A percentile compares a stretch with the other conserved stretches of the same genome.
Conservation (phyloP, 2,329 filamentous ascomycete genomes). For the Cercospora sp. region DNA sequence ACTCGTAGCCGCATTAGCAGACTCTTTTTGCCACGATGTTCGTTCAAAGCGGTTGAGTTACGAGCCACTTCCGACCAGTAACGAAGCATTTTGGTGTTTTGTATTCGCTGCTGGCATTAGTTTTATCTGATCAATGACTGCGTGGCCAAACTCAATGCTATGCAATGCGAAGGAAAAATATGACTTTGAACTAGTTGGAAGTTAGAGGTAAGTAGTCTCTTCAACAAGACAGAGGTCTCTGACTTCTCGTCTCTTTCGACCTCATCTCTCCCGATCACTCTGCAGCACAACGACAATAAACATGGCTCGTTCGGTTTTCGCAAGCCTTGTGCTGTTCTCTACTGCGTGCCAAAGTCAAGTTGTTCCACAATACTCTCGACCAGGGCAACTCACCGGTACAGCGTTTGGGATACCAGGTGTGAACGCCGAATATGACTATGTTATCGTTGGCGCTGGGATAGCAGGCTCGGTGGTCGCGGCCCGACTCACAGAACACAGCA, state of each 20-base stretch:
- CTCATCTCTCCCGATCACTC: neutral
- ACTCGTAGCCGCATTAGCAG: neutral
- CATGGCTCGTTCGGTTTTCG: neutral
- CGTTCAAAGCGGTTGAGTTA: neutral
- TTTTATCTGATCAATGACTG: neutral
- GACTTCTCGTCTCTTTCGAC: neutral
- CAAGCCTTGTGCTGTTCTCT: neutral
- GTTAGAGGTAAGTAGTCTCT: neutral
- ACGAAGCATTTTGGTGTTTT: neutral
- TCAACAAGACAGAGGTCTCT: no score
- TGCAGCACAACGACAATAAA: neutral
- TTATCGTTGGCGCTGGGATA: slow-evolving; percentile 8
- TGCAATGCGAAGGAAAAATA: neutral
- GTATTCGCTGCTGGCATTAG: neutral
- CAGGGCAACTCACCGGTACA: neutral
- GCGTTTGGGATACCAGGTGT: neutral
- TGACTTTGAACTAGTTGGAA: neutral
- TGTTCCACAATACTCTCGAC: neutral
- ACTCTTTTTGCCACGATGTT: neutral
- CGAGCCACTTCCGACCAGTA: neutral
- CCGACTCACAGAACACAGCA: slow-evolving; percentile 28
- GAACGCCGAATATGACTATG: slow-evolving; percentile 1
- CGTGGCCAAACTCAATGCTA: neutral
- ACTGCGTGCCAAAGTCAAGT: neutral
- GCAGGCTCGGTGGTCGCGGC: slow-evolving; percentile 32